Conservation (phyloP, 1,284 basidiomycete genomes). For the Puccinia hordei region DNA sequence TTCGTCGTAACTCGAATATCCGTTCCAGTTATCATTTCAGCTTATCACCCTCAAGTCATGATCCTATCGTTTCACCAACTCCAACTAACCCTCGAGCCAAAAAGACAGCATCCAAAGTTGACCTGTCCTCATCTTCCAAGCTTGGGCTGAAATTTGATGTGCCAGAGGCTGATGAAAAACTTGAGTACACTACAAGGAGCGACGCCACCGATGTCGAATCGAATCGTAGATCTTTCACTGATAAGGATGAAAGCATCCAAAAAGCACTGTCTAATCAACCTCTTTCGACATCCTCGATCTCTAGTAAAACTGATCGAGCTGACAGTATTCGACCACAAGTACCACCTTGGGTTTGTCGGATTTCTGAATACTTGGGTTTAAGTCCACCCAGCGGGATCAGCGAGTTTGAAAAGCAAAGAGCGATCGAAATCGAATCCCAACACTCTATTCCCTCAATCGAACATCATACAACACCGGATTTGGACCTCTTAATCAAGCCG, state of each 20-base stretch:
- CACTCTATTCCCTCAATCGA: not conserved
- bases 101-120: not conserved
- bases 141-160: not conserved
- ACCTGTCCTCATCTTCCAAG: not conserved
- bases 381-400: slow-evolving; percentile 23
- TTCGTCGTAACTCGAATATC: not conserved
- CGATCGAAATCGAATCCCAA: not conserved
- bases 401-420: not conserved
- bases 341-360: slow-evolving; percentile 8
- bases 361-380: slow-evolving; percentile 10
- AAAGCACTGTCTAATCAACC: not conserved
- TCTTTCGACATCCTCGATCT: not conserved
- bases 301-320: not conserved
- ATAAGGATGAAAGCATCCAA: not conserved
- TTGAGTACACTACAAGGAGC: not conserved
- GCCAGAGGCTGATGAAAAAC: not conserved
- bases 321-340: not conserved
- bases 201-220: not conserved
- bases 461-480: slow-evolving; percentile 12
- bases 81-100: slow-evolving; percentile 26
- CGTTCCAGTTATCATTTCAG: not conserved
- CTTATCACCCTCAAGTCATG: slow-evolving; percentile 12
- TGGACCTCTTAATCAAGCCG: not conserved
- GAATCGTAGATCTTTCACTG: not conserved
- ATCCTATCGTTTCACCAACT: slow-evolving; percentile 30